A percentile compares a stretch with the other conserved stretches of the same genome.
These are phyloP conservation scores for Colletotrichum sp. DNA, from an alignment of 2,329 filamentous ascomycete genomes.

Conservation along the genomic window DNA sequence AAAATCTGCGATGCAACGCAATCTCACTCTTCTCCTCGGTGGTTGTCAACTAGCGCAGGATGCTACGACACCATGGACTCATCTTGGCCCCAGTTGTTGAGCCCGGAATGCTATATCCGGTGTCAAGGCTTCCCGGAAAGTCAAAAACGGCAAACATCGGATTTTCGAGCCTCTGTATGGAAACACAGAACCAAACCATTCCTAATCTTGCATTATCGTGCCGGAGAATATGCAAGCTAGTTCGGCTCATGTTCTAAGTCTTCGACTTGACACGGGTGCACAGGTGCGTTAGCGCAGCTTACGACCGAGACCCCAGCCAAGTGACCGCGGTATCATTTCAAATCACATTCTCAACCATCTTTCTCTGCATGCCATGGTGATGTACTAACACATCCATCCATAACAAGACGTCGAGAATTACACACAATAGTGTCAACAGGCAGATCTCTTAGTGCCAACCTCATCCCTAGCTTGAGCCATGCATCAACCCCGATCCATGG, in stretches of 20 bases:
- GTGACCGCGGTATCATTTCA: not conserved
- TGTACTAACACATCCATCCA: accelerated
- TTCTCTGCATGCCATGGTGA: accelerated
- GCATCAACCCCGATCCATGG: not conserved
- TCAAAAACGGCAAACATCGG: not conserved
- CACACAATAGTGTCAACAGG: accelerated
- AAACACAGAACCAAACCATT: not conserved
- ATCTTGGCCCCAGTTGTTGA: not conserved
- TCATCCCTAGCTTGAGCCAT: not conserved
- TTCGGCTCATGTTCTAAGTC: not conserved
- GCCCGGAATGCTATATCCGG: not conserved
- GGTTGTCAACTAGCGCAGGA: not conserved
- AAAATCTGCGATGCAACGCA: not conserved
- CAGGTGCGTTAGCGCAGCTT: not conserved
- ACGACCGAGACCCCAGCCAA: not conserved
- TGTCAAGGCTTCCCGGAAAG: not conserved
- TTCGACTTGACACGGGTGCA: not conserved
- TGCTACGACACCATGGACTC: not conserved
- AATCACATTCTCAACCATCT: not conserved
- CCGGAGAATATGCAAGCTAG: not conserved
- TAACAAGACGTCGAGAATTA: accelerated
- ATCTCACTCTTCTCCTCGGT: not conserved
- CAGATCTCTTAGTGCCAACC: accelerated
- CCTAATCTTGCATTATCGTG: not conserved
- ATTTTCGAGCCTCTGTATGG: not conserved